Conservation (phyloP, 192 early-diverging fungal genomes). For the Gonapodya sp. region DNA sequence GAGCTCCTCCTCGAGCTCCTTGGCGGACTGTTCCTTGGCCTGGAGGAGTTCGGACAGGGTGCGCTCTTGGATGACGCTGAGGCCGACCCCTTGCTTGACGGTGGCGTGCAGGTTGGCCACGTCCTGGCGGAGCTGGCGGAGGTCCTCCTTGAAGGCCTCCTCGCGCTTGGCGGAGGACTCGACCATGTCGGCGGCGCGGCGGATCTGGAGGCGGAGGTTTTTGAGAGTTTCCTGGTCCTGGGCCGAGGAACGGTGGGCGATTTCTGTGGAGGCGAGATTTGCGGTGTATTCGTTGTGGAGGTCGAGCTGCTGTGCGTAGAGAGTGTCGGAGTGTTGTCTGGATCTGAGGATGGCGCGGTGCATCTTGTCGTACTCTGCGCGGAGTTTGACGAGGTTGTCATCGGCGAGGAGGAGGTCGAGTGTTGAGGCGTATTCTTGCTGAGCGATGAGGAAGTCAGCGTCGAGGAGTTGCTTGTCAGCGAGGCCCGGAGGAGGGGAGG, state of each 20-base stretch:
- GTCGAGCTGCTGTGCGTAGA: constrained; percentile 25
- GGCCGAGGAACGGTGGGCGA: constrained; percentile 16
- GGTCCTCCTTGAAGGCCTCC: constrained; percentile 38
- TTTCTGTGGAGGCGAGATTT: constrained; percentile 22
- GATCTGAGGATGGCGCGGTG: constrained; percentile 30
- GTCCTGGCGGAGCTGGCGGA: constrained; percentile 38
- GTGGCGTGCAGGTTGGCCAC: constrained; percentile 35
- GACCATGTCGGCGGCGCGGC: constrained; percentile 31
- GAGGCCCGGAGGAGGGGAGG: neutral
- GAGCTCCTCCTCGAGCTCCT: constrained; percentile 48
- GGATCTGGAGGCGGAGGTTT: constrained; percentile 34
- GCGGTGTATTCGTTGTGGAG: constrained; percentile 26
- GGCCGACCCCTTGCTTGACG: constrained; percentile 48
- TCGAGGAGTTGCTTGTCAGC: neutral
- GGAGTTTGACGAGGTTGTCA: constrained; percentile 22
- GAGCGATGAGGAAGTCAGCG: neutral
- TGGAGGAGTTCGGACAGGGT: constrained; percentile 40
- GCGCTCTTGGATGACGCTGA: constrained; percentile 41
- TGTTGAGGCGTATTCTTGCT: neutral
- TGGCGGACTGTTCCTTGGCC: constrained; percentile 38
- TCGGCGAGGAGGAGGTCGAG: neutral
- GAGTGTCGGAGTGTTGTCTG: constrained; percentile 23
- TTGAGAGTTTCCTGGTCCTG: constrained; percentile 35
- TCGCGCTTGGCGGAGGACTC: constrained; percentile 31
- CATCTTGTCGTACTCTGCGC: constrained; percentile 42